Evolutionary conservation across 2,329 filamentous ascomycete genomes (phyloP).

Genomic region (Colletotrichum cordylinicola): DNA sequence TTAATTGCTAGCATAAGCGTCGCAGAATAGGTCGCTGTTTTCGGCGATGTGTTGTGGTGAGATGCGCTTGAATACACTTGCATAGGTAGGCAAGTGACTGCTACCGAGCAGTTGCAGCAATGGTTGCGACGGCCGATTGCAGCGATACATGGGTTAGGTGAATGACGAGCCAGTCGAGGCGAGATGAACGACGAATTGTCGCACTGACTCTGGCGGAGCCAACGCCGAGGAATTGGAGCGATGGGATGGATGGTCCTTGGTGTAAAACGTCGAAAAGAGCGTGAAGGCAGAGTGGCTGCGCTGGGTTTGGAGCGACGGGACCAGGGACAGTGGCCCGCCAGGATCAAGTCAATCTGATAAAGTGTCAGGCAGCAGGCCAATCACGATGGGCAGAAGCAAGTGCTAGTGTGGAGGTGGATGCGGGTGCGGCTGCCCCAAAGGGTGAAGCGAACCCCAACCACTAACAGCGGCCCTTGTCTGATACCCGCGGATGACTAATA

Average conservation of each 20-base stretch:
- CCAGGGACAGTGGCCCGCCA: conserved; percentile 3
- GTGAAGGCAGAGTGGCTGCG: neutral
- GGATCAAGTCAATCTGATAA: conserved; percentile 16
- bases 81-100: neutral
- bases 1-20: neutral
- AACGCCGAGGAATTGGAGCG: neutral
- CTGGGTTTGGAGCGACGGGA: neutral
- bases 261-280: neutral
- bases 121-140: neutral
- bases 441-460: neutral
- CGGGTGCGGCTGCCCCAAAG: conserved; percentile 16
- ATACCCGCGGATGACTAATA: conserved; percentile 22
- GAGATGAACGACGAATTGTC: neutral
- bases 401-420: conserved; percentile 10
- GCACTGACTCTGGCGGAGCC: neutral
- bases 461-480: neutral
- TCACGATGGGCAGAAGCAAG: neutral
- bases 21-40: neutral
- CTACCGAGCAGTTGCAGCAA: neutral
- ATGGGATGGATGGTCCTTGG: conserved; percentile 2
- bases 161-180: neutral
- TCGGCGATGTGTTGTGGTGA: neutral
- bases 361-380: neutral
- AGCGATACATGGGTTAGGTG: neutral
- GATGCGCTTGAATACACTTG: neutral